Evolutionary conservation across 2,329 filamentous ascomycete genomes (phyloP), one percentile per base, ranked within the genome.

Genomic region (Phaeophleospora eucalypticola): DNA sequence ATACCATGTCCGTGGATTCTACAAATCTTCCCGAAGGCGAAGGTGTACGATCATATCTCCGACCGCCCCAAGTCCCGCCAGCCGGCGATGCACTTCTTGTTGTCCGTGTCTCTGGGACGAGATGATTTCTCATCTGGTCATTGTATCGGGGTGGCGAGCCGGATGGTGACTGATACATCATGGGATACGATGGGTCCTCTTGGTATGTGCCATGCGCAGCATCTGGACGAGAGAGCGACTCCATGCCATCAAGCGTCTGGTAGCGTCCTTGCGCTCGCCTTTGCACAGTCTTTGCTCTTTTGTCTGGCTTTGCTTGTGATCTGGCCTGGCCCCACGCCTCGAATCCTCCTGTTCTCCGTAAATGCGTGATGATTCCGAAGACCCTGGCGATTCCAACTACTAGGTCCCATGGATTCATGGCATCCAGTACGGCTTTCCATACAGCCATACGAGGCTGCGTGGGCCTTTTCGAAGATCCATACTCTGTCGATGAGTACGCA

Each of bases 401-500:
- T 12, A 41, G 29, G 16, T 48, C 41, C 36, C 36, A 32, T 29
- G 46, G 41, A 35, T 44, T 44, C n/a, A 48, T 34, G 14, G 45
- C 45, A 24, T 48, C 20, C 41, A 48, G 19, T 10, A 36, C 32
- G 12, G 46, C 46, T 27, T 45, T 58, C 39, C 41, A 45, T 2
- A 57, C 12, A 2, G 53, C 49, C n/a, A 57, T 15, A 24, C 53
- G 53, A 10, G 24, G 17, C 12, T 45, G 16, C 18, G 18, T 16
- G 7, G 51, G 46, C 36, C 48, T 57, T 18, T 46, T 40, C 15
- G 36, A 19, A 4, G 43, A 52, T 19, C 47, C 37, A 27, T 61
- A 59, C 36, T 58, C 58, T 8, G 52, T 51, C 17, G 49, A 50
- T 33, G 56, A 54, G 51, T 54, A 64, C 9, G 54, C 50, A 45